These are phyloP conservation scores for Gynostemma pentaphyllum DNA, from an alignment of 306 rosid genomes.

Conservation along the genomic window DNA sequence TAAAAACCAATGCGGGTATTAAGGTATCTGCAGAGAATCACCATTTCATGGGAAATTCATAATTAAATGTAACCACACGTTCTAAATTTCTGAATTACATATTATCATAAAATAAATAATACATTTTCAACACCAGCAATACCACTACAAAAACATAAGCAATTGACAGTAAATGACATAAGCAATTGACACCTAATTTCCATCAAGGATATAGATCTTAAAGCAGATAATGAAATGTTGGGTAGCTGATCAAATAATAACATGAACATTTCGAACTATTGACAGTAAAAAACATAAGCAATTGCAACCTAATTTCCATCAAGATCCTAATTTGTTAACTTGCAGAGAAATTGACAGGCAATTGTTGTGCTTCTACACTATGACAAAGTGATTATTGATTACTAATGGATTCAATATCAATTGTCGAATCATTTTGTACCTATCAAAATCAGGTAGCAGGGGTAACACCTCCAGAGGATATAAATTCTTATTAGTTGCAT, in stretches of 20 bases:
- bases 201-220: background rate
- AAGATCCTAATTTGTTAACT: background rate
- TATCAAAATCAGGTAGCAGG: slow-evolving; percentile 72
- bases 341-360: background rate
- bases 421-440: slow-evolving; percentile 34
- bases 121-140: background rate
- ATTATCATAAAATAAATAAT: background rate
- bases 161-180: too few relatives aligned
- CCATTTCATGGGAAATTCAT: too few relatives aligned
- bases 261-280: background rate
- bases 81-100: background rate
- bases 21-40: too few relatives aligned
- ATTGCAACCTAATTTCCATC: background rate
- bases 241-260: background rate
- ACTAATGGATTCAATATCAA: background rate
- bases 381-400: background rate
- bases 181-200: too few relatives aligned
- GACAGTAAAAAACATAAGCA: background rate
- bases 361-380: too few relatives aligned
- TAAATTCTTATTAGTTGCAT: slow-evolving; percentile 76
- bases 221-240: background rate
- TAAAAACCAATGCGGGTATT: too few relatives aligned
- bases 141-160: too few relatives aligned
- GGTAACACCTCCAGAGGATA: slow-evolving; percentile 93
- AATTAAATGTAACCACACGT: background rate